These are phyloP conservation scores for Raffaelea arxii DNA, from an alignment of 2,329 filamentous ascomycete species.

Conservation along the genomic window DNA sequence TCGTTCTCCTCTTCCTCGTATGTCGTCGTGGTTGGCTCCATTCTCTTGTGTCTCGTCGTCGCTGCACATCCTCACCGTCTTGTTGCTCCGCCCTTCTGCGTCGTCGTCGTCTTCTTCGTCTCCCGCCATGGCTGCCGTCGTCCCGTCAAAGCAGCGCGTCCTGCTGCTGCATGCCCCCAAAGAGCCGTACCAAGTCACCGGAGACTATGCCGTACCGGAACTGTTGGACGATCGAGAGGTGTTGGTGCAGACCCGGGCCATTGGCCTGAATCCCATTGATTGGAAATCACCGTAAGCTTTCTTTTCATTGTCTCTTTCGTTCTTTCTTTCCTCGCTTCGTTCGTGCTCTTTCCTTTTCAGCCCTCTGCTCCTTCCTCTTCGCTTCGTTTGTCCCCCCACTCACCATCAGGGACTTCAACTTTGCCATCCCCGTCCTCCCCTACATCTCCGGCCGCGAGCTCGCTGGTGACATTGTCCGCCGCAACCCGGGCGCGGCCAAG, in stretches of 20 bases:
- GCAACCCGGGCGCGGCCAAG: slow-evolving; percentile 25
- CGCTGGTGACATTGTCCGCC: slow-evolving; percentile 51
- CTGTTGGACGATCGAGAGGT: slow-evolving; percentile 33
- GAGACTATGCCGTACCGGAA: slow-evolving; percentile 18
- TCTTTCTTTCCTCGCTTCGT: neutral
- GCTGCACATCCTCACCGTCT: too few species aligned
- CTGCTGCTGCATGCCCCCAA: slow-evolving; percentile 19
- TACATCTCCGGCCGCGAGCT: slow-evolving; percentile 62
- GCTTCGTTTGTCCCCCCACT: neutral
- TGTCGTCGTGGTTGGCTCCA: too few species aligned
- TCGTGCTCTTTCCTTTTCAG: neutral
- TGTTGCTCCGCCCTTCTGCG: too few species aligned
- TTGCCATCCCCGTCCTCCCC: slow-evolving; percentile 57
- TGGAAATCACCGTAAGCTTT: slow-evolving; percentile 59
- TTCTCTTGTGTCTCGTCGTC: too few species aligned
- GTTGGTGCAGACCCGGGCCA: slow-evolving; percentile 52
- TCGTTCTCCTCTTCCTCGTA: too few species aligned
- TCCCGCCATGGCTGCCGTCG: too few species aligned
- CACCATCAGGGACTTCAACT: slow-evolving; percentile 52
- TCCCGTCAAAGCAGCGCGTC: slow-evolving; percentile 19
- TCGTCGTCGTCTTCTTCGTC: too few species aligned
- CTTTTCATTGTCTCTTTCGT: neutral
- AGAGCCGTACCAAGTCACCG: slow-evolving; percentile 19
- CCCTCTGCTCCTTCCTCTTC: neutral
- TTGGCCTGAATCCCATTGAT: slow-evolving; percentile 69